These are phyloP conservation scores for Amanita rubescens DNA, from an alignment of 768 basidiomycete genomes.

Conservation along the genomic window DNA sequence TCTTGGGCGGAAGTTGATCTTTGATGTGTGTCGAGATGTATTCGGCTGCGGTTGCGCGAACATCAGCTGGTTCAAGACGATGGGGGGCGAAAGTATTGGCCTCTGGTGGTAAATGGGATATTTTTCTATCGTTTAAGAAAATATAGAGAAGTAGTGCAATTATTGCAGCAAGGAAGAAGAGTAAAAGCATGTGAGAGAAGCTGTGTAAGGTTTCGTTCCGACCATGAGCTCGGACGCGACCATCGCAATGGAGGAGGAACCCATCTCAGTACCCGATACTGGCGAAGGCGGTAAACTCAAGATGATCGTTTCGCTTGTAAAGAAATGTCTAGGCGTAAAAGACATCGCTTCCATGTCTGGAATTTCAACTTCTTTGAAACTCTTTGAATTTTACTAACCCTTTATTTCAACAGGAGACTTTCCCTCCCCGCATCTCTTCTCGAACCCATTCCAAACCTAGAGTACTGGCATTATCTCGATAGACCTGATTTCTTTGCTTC, in stretches of 20 bases:
- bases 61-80: slow-evolving; percentile 39
- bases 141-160: slow-evolving; percentile 22
- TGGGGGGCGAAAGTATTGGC: slow-evolving; percentile 43
- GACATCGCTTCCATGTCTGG: slow-evolving; percentile 91
- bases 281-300: slow-evolving; percentile 90
- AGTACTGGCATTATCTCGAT: slow-evolving; percentile 94
- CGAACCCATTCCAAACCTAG: slow-evolving; percentile 92
- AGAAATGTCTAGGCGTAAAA: slow-evolving; percentile 88
- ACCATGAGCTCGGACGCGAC: slow-evolving; percentile 1
- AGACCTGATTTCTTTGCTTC: slow-evolving; percentile 87
- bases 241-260: slow-evolving; percentile 38
- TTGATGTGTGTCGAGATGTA: slow-evolving; percentile 27
- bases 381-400: slow-evolving; percentile 6
- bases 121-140: slow-evolving; percentile 43
- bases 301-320: slow-evolving; percentile 88
- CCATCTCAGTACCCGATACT: slow-evolving; percentile 64
- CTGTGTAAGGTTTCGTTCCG: neutral
- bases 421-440: slow-evolving; percentile 89
- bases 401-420: slow-evolving; percentile 60
- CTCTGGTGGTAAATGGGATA: slow-evolving; percentile 41
- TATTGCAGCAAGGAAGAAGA: neutral
- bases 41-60: slow-evolving; percentile 28
- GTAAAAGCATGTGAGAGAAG: neutral
- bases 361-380: neutral
- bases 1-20: slow-evolving; percentile 54